A percentile compares a stretch with the other conserved stretches of the same genome.
Conservation (phyloP, 768 basidiomycete species). For the Rhodotorula kratochvilovae region DNA sequence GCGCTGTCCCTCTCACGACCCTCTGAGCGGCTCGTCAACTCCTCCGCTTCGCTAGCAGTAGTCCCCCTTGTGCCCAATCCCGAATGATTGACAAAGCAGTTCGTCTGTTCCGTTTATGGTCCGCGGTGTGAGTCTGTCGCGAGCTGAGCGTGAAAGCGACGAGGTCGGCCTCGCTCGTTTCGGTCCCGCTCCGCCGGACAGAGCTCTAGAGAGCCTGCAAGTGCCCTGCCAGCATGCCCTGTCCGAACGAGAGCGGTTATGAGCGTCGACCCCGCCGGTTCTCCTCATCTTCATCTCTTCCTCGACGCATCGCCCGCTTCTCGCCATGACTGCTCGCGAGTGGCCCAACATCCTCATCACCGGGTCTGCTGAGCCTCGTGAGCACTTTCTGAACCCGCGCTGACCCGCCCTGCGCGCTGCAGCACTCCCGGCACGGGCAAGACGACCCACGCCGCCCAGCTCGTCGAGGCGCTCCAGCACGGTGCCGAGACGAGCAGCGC, state of each 20-base stretch:
- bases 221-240: no score
- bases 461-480: slow-evolving; percentile 53
- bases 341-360: slow-evolving; percentile 72
- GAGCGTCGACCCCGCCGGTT: no score
- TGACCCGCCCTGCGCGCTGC: neutral
- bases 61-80: neutral
- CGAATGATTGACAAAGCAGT: no score
- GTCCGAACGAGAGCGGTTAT: no score
- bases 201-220: no score
- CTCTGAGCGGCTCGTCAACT: neutral
- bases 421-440: slow-evolving; percentile 69
- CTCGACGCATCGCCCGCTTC: neutral
- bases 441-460: slow-evolving; percentile 82
- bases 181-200: no score
- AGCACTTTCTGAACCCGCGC: neutral
- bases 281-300: neutral
- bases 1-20: neutral
- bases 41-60: no score
- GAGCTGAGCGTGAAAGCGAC: no score
- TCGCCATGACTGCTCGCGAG: neutral
- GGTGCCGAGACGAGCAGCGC: slow-evolving; percentile 58
- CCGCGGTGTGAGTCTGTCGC: no score
- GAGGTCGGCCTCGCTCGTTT: no score
- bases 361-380: slow-evolving; percentile 52
- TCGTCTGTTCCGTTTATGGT: no score